Conservation (phyloP, 116 monocot species). For the Phalaenopsis hybrid region DNA sequence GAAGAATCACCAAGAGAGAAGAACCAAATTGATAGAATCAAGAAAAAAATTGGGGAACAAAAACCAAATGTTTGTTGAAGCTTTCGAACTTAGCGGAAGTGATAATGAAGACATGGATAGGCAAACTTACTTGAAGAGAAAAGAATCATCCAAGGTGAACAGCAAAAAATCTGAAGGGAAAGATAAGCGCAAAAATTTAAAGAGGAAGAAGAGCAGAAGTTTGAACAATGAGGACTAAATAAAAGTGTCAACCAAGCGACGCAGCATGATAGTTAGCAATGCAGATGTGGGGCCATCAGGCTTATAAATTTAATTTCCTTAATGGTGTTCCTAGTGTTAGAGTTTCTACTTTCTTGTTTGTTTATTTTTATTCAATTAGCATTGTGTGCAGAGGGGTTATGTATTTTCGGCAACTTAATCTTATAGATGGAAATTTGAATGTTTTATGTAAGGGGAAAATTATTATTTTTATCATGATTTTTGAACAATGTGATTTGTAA, state of each 20-base stretch:
- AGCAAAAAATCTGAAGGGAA: neutral
- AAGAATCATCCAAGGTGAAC: neutral
- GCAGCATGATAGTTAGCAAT: neutral
- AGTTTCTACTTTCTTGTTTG: too few relatives aligned
- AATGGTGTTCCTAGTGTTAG: neutral
- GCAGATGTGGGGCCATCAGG: neutral
- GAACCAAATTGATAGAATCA: constrained; percentile 6
- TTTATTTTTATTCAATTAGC: too few relatives aligned
- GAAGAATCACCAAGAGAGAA: neutral
- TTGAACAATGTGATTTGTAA: too few relatives aligned
- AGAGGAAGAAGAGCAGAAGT: constrained; percentile 18
- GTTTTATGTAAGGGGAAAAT: too few relatives aligned
- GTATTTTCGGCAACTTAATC: too few relatives aligned
- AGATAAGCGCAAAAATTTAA: neutral
- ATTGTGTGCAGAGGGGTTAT: too few relatives aligned
- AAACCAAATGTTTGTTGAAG: neutral
- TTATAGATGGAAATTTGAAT: too few relatives aligned
- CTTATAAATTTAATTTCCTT: neutral
- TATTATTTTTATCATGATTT: too few relatives aligned
- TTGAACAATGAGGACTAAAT: neutral
- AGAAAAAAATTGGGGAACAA: constrained; percentile 20
- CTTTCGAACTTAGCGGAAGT: neutral
- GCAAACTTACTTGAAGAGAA: constrained; percentile 22
- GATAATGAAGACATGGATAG: constrained; percentile 16
- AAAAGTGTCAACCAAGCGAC: neutral